These are phyloP conservation scores for Melocanna baccifera DNA, from an alignment of 176 grass and related monocot species.

Conservation along the genomic window DNA sequence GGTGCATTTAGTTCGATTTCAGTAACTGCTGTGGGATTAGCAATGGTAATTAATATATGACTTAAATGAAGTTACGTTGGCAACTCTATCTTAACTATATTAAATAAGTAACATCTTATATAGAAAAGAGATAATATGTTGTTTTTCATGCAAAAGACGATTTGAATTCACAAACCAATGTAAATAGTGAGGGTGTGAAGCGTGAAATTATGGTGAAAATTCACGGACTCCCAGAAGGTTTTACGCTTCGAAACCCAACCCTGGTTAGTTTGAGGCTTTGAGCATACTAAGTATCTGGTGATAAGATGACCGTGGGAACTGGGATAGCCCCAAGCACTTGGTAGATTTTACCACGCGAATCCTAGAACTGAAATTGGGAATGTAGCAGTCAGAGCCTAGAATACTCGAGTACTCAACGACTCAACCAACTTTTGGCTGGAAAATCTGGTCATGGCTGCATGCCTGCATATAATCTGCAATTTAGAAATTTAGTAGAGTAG, in stretches of 20 bases:
- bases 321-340: background rate
- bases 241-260: background rate
- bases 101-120: too few species aligned
- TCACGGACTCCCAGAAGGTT: conserved; percentile 64
- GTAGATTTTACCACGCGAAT: background rate
- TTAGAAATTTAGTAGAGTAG: background rate
- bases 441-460: background rate
- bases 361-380: background rate
- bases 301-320: background rate
- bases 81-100: too few species aligned
- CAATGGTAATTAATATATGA: too few species aligned
- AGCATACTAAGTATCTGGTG: background rate
- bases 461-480: background rate
- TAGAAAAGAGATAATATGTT: too few species aligned
- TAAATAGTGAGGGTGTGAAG: too few species aligned
- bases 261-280: background rate
- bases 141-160: too few species aligned
- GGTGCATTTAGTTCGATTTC: background rate
- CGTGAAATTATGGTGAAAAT: too few species aligned
- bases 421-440: background rate
- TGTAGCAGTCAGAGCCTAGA: background rate
- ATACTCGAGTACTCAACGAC: background rate
- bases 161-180: too few species aligned
- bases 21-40: background rate
- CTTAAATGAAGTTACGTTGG: too few species aligned